Base-by-base conservation (phyloP, 2,329 filamentous ascomycete species). In the Fusarium pseudoanthophilum region DNA sequence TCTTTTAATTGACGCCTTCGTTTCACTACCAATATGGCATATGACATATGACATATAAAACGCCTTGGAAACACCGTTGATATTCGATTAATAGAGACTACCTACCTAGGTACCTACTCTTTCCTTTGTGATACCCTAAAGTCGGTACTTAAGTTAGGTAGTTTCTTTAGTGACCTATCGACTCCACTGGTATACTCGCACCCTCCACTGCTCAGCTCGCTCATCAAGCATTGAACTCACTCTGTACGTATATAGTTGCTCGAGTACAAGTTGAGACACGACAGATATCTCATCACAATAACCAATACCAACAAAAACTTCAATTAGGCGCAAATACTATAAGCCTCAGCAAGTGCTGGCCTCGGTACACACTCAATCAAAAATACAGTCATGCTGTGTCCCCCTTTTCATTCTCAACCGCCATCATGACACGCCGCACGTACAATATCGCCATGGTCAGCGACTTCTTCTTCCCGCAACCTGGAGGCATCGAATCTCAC, bases 391-490 rank as follows among this genome's bases (percentile, higher is more conserved):
- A 72, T 72, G 75, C 72, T 64, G 63, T 60, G 67, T 40, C 34
- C 55, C 60, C 64, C 62, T 46, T 52, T 56, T 46, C 42, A 64
- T 61, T 71, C 76, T 43, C 42, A 64, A 62, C 72, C 75, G 71
- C 78, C 82, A 83, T 75, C 62, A 89, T 88, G 83, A 82, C 85
- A 76, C 87, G 85, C 76, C 86, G 86, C 73, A 89, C 87, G 37
- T 92, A 91, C 82, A 92, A 90, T 79, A 92, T 92, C 84, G 90
- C 90, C 72, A 99, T 99, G 96, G 93, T 98, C 82, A 95, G 95
- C 89, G 96, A 99, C 87, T 98, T 97, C 88, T 99, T 99, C 91
- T 99, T 97, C 81, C 96, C 96, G 20, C 95, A 98, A 80, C 95
- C 96, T 59, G 95, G 96, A 80, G 96, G 96, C 78, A 91, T 99